Evolutionary conservation across 2,329 filamentous ascomycete species (phyloP).

Genomic region (Paecilomyces dactylethromorphus): DNA sequence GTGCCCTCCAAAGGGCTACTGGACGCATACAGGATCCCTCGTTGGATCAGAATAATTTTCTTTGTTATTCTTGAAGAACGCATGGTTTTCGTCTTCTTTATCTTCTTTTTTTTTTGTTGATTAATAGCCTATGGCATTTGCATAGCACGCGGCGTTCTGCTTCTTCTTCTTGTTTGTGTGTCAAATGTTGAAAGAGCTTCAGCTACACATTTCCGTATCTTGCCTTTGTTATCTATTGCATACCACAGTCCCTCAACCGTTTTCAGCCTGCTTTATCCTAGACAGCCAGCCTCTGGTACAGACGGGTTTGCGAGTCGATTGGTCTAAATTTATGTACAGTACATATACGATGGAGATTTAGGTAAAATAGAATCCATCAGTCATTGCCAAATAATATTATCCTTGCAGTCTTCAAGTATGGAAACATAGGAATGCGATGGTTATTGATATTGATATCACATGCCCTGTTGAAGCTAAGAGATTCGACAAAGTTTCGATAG

Average conservation of each 20-base stretch:
- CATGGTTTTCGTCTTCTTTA: not conserved
- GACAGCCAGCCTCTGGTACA: not conserved
- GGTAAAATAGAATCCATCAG: not conserved
- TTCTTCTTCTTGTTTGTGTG: slow-evolving; percentile 1
- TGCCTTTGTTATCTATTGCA: slow-evolving; percentile 11
- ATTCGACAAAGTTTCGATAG: not conserved
- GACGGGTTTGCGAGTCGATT: not conserved
- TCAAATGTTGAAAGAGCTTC: not conserved
- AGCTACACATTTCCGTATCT: slow-evolving; percentile 4
- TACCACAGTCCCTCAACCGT: slow-evolving; percentile 4
- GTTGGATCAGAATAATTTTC: not conserved
- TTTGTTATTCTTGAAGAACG: not conserved
- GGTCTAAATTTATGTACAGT: not conserved
- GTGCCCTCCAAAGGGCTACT: not conserved
- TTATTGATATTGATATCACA: not conserved
- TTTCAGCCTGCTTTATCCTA: slow-evolving; percentile 7
- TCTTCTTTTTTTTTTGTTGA: not conserved
- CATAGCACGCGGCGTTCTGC: not conserved
- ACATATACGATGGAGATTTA: not conserved
- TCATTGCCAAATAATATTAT: not conserved
- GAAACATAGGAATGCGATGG: not conserved
- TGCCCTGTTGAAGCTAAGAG: not conserved
- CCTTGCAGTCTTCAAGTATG: not conserved
- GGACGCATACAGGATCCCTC: not conserved
- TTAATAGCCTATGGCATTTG: not conserved